These are phyloP conservation scores for Coemansia sp. DNA, from an alignment of 192 early-diverging fungal species.

Conservation along the genomic window DNA sequence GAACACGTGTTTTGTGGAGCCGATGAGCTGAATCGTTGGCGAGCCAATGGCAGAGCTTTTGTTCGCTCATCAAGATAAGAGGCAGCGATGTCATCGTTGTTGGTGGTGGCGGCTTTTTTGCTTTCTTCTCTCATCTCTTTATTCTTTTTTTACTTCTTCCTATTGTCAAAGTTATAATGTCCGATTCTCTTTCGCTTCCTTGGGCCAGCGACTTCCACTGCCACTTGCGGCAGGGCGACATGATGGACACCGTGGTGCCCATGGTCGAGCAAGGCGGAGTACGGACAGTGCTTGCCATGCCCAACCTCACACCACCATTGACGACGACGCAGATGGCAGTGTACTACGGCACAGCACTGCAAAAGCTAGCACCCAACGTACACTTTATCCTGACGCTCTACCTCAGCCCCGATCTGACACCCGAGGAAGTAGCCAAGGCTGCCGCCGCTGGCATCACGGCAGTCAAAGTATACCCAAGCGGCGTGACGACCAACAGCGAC, in stretches of 20 bases:
- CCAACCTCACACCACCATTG: slow-evolving; percentile 93
- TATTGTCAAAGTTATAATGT: background rate
- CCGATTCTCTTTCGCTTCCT: slow-evolving; percentile 64
- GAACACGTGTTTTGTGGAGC: background rate
- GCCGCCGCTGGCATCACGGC: slow-evolving; percentile 82
- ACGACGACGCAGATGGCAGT: slow-evolving; percentile 86
- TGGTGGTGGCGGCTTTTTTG: background rate
- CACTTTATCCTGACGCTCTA: slow-evolving; percentile 95
- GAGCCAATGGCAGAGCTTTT: background rate
- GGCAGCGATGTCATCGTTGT: background rate
- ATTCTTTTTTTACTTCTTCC: background rate
- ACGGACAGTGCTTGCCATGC: slow-evolving; percentile 92
- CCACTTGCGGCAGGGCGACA: slow-evolving; percentile 89
- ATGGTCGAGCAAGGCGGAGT: slow-evolving; percentile 79
- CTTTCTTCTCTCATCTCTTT: background rate
- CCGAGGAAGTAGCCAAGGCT: slow-evolving; percentile 87
- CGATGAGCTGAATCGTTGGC: background rate
- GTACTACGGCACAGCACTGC: slow-evolving; percentile 78
- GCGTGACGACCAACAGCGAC: slow-evolving; percentile 98
- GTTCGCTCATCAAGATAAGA: background rate
- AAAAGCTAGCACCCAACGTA: slow-evolving; percentile 82
- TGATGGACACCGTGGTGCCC: slow-evolving; percentile 92
- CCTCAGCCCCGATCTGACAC: slow-evolving; percentile 83
- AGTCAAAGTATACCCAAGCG: slow-evolving; percentile 93
- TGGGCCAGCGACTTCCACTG: slow-evolving; percentile 89